Percentiles rank a stretch among this genome's conserved stretches.
Evolutionary conservation across 331 rosid genomes (phyloP).

Genomic region (Pyrus hybrid): DNA sequence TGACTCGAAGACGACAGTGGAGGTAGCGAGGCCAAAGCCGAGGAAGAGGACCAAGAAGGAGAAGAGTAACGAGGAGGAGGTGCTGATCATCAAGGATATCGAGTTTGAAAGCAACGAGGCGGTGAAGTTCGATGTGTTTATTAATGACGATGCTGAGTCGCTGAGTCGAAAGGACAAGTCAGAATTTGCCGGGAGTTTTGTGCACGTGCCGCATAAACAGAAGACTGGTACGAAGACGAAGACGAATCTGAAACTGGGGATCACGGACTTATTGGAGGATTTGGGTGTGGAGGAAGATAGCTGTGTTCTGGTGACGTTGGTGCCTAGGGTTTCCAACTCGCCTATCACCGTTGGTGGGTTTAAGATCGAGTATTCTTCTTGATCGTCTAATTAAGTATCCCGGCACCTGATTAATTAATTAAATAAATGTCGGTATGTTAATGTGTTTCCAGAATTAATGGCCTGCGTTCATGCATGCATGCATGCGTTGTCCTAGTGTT

Average conservation of each 20-base stretch:
- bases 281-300: slow-evolving; percentile 58
- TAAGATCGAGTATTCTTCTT: neutral
- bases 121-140: slow-evolving; percentile 56
- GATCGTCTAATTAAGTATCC: too few relatives aligned
- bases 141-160: slow-evolving; percentile 61
- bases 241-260: slow-evolving; percentile 36
- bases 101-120: slow-evolving; percentile 20
- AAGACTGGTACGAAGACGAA: slow-evolving; percentile 5
- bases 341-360: slow-evolving; percentile 21
- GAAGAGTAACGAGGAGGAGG: slow-evolving; percentile 40
- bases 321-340: slow-evolving; percentile 43
- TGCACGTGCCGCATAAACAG: slow-evolving; percentile 49
- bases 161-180: slow-evolving; percentile 21
- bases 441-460: too few relatives aligned
- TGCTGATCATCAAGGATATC: slow-evolving; percentile 51
- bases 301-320: slow-evolving; percentile 47
- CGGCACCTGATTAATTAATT: too few relatives aligned
- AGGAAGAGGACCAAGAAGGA: slow-evolving; percentile 53
- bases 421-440: too few relatives aligned
- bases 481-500: too few relatives aligned
- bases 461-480: too few relatives aligned
- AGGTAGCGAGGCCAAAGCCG: slow-evolving; percentile 47
- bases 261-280: slow-evolving; percentile 55
- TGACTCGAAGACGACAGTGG: slow-evolving; percentile 1
- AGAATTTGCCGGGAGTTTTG: slow-evolving; percentile 75